Percentiles rank a stretch among this genome's conserved stretches.
Evolutionary conservation across 2,329 filamentous ascomycete genomes (phyloP).

Genomic region (Akanthomyces dipterigenus): DNA sequence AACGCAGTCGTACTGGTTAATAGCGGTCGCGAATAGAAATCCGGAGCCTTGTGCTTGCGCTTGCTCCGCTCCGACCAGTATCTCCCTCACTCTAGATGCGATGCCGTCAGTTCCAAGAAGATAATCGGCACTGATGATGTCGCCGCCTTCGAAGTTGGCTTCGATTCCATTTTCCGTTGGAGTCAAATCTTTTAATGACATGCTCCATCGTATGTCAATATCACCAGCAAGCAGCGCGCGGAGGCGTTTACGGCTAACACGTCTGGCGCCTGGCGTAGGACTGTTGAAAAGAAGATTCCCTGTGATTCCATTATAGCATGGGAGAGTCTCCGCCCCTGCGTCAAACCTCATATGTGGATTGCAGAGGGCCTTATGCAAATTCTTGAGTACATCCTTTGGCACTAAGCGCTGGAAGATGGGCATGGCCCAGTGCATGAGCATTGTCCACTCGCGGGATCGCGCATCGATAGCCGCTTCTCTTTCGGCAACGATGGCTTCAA

Average conservation of each 20-base stretch:
- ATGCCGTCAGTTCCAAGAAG: conserved; percentile 29
- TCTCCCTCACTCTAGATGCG: conserved; percentile 22
- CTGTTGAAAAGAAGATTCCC: conserved; percentile 29
- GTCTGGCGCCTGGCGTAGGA: conserved; percentile 25
- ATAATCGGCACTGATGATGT: conserved; percentile 18
- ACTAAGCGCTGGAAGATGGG: conserved; percentile 27
- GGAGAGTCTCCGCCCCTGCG: conserved; percentile 24
- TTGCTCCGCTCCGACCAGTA: conserved; percentile 23
- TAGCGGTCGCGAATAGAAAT: conserved; percentile 25
- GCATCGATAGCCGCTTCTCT: conserved; percentile 22
- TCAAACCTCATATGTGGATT: conserved; percentile 28
- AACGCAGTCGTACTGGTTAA: conserved; percentile 20
- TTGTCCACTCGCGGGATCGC: conserved; percentile 32
- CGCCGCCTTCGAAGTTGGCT: conserved; percentile 23
- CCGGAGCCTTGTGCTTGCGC: conserved; percentile 20
- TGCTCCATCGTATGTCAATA: conserved; percentile 27
- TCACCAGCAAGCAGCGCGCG: conserved; percentile 25
- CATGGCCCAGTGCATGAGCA: conserved; percentile 34
- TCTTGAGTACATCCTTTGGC: conserved; percentile 23
- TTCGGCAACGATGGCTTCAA: conserved; percentile 27
- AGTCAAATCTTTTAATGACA: conserved; percentile 14
- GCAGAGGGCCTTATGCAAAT: conserved; percentile 25
- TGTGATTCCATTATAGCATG: conserved; percentile 27
- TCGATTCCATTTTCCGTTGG: conserved; percentile 12
- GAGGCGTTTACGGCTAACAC: conserved; percentile 28